A percentile compares a stretch with the other conserved stretches of the same genome.
phyloP scores from a whole-genome alignment of 108 stramenopile genomes.

The Nitzschia sp. region DNA sequence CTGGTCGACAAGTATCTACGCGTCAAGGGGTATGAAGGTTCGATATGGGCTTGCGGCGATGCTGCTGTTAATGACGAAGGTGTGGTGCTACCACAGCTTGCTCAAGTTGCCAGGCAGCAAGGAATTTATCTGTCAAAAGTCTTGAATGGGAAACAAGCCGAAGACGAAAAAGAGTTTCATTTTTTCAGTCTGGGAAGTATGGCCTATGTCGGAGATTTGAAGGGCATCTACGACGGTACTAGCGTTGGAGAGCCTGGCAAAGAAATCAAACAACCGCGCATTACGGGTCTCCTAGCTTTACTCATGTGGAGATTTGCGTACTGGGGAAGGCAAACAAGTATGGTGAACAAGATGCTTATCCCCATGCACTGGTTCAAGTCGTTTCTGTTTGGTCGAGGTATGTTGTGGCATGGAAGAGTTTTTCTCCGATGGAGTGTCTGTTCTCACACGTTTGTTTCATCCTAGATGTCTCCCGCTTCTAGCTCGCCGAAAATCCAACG shows the following conservation, averaged over 20 bases:
- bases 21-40: constrained; percentile 72
- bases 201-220: constrained; percentile 77
- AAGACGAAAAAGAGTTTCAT: constrained; percentile 39
- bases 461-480: background rate
- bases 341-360: constrained; percentile 75
- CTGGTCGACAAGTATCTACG: constrained; percentile 88
- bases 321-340: constrained; percentile 60
- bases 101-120: constrained; percentile 91
- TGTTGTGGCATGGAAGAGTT: too few relatives aligned
- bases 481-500: too few relatives aligned
- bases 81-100: constrained; percentile 82
- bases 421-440: too few relatives aligned
- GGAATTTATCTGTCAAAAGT: constrained; percentile 66
- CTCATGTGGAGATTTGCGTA: constrained; percentile 85
- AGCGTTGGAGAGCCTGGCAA: constrained; percentile 32
- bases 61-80: constrained; percentile 50
- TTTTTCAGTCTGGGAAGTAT: constrained; percentile 81
- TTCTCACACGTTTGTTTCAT: too few relatives aligned
- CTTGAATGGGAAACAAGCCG: background rate
- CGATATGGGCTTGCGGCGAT: constrained; percentile 95
- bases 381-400: constrained; percentile 91
- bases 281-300: constrained; percentile 67
- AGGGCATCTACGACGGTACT: constrained; percentile 62
- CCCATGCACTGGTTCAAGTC: constrained; percentile 98
- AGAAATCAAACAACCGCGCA: constrained; percentile 7